phyloP scores from a whole-genome alignment of 2,329 filamentous ascomycete genomes.

The Monosporascus cannonballus region DNA sequence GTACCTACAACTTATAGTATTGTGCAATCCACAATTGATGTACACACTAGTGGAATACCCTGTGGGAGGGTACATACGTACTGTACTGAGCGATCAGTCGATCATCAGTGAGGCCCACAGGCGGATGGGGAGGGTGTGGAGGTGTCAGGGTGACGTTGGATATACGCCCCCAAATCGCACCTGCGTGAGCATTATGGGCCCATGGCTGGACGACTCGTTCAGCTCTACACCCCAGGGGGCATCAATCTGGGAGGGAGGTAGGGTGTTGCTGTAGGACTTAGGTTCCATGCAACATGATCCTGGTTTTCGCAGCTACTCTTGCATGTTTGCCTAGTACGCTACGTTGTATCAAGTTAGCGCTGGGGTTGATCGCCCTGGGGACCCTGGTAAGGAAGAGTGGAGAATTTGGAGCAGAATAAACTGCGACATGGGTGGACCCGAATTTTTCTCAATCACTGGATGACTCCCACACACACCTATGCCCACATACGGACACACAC shows the following conservation, averaged over 20 bases:
- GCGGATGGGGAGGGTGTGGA: not conserved
- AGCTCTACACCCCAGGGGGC: not conserved
- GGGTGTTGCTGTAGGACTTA: conserved; percentile 1
- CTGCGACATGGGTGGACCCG: conserved; percentile 2
- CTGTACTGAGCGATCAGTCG: not conserved
- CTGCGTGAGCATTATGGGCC: not conserved
- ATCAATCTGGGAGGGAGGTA: not conserved
- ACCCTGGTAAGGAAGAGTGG: conserved; percentile 18
- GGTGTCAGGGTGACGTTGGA: not conserved
- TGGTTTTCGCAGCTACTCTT: conserved; percentile 18
- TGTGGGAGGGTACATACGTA: not conserved
- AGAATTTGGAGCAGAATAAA: conserved; percentile 10
- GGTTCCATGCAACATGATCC: conserved; percentile 1
- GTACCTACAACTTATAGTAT: not conserved
- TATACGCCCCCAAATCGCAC: not conserved
- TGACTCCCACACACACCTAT: not conserved
- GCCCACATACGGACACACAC: not conserved
- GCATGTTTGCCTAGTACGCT: conserved; percentile 14
- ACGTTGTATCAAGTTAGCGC: conserved; percentile 21
- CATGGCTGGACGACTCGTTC: not conserved
- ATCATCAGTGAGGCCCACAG: not conserved
- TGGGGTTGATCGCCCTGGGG: conserved; percentile 7
- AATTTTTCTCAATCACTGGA: not conserved
- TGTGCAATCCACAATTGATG: not conserved
- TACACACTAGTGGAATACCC: not conserved